Conservation (phyloP, 2,329 filamentous ascomycete species). For the Penicillium sp. region DNA sequence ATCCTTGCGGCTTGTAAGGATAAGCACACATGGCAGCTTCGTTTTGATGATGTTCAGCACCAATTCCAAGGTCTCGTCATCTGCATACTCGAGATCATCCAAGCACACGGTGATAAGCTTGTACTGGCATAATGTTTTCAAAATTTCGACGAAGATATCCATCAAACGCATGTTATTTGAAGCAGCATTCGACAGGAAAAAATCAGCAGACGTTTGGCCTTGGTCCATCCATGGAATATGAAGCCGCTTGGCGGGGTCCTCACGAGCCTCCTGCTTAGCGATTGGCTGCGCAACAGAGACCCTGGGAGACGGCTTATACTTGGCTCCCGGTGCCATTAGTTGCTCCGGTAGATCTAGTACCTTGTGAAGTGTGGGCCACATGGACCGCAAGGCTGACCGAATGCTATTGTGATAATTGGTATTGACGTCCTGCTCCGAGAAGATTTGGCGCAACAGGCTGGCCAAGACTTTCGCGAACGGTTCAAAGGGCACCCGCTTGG, state of each 20-base stretch:
- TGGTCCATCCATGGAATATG: conserved; percentile 35
- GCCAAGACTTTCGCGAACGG: conserved; percentile 61
- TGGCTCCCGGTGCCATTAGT: conserved; percentile 42
- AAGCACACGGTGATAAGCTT: conserved; percentile 87
- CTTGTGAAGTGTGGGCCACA: conserved; percentile 58
- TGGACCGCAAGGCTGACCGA: conserved; percentile 54
- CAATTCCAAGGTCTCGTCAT: conserved; percentile 81
- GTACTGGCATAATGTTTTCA: conserved; percentile 76
- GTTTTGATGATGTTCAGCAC: conserved; percentile 77
- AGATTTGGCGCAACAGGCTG: conserved; percentile 63
- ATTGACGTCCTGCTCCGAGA: conserved; percentile 62
- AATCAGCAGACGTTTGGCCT: conserved; percentile 38
- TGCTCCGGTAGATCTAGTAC: conserved; percentile 70
- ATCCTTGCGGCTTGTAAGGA: conserved; percentile 73
- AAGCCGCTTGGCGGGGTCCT: conserved; percentile 31
- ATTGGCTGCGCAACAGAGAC: conserved; percentile 29
- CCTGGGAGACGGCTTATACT: conserved; percentile 34
- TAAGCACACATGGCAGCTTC: conserved; percentile 77
- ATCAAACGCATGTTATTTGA: conserved; percentile 68
- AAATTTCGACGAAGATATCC: conserved; percentile 83
- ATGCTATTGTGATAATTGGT: conserved; percentile 63
- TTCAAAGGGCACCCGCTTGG: conserved; percentile 61
- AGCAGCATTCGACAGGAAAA: conserved; percentile 41
- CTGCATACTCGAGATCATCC: conserved; percentile 88
- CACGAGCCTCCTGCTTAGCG: conserved; percentile 31